Evolutionary conservation across 2,329 filamentous ascomycete genomes (phyloP).

Genomic region (Paecilomyces formosus): DNA sequence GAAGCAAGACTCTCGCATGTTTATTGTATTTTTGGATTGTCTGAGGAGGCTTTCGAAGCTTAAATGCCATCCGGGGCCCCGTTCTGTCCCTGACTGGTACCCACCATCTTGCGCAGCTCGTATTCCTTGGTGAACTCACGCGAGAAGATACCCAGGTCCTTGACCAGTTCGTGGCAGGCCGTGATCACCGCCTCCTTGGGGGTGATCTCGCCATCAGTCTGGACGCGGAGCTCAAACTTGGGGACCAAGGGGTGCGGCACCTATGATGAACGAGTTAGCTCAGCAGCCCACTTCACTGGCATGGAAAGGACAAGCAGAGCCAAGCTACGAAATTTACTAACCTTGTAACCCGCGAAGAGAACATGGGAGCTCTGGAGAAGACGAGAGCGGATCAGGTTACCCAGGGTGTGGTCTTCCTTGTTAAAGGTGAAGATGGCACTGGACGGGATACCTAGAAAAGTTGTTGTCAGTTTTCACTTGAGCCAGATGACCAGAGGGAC

Average conservation of each 20-base stretch:
- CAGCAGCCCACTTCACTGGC: not conserved
- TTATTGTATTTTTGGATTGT: not conserved
- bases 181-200: slow-evolving; percentile 83
- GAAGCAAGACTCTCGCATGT: not conserved
- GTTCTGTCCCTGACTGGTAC: slow-evolving; percentile 48
- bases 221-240: slow-evolving; percentile 68
- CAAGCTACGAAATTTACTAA: slow-evolving; percentile 31
- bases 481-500: not conserved
- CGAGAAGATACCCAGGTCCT: slow-evolving; percentile 69
- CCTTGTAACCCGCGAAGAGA: slow-evolving; percentile 86
- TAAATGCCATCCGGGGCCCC: slow-evolving; percentile 9
- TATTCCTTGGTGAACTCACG: slow-evolving; percentile 90
- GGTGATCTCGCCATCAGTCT: slow-evolving; percentile 81
- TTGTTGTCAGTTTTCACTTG: not conserved
- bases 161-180: slow-evolving; percentile 74
- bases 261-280: slow-evolving; percentile 13
- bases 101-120: slow-evolving; percentile 79
- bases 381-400: slow-evolving; percentile 78
- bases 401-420: slow-evolving; percentile 95
- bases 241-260: slow-evolving; percentile 39
- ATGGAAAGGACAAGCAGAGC: not conserved
- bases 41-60: not conserved
- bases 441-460: slow-evolving; percentile 69
- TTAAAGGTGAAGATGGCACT: slow-evolving; percentile 92
- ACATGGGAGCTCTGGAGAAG: slow-evolving; percentile 80